Evolutionary conservation across 495 filamentous ascomycete genomes (phyloP), one percentile per base, ranked within the genome.

Genomic region (Sordaria brevicollis): DNA sequence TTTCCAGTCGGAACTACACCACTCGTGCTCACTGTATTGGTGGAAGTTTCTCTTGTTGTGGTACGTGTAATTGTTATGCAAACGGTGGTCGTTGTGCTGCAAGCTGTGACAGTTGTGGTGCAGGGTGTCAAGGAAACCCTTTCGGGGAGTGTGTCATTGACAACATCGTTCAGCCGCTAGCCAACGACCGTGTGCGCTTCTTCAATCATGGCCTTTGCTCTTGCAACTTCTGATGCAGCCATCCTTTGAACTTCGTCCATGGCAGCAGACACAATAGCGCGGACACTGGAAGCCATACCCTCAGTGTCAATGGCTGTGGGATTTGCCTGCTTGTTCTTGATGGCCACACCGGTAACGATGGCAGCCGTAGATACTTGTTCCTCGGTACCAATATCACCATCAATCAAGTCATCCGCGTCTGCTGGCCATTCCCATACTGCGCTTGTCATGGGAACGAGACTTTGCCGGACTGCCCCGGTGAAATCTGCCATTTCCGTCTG

Each of bases 391-490:
- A 37, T 67, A 31, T 39, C 66, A 31, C 33, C 25, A 8, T 62
- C 25, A 1, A 29, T 62, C 49, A 62, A 33, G 33, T 36, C 15
- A n/a, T 34, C 25, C 7, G 25, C 54, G 5, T 49, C 21, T n/a
- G 68, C 68, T 10, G 74, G 74, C 57, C 66, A 76, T 49, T 68
- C 71, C 35, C 68, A 71, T 6, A 74, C 74, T 25, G 68, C 70
- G 4, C 70, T 74, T 13, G 71, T 73, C 10, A 75, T 39, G 5
- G 33, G 36, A 9, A 76, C 34, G 33, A 72, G 67, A 15, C 43
- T 73, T 65, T 73, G 73, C 4, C 75, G 75, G 13, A 75, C 21
- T 4, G 73, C 75, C 2, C 73, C 75, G 1, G 62, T 65, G 33
- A 67, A 41, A 19, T 71, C 37, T 35, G 62, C 8, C 31, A 74